Evolutionary conservation across 2,329 filamentous ascomycete genomes (phyloP).

Genomic region (Sporothrix mexicana): DNA sequence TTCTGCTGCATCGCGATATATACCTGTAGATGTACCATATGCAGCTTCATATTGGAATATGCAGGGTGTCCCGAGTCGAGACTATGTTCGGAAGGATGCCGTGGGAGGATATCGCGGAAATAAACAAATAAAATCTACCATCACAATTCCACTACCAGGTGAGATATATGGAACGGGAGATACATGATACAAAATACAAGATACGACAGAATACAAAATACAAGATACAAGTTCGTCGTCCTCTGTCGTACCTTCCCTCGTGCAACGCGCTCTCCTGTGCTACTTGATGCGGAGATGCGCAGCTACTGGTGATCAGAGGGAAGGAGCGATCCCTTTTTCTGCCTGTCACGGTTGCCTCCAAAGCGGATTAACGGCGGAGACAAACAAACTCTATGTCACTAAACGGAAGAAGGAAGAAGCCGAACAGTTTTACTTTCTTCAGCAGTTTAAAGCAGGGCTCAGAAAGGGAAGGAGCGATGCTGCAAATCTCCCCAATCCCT

Average conservation of each 20-base stretch:
- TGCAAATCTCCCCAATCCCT: not conserved
- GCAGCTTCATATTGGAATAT: conserved; percentile 5
- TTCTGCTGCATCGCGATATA: not conserved
- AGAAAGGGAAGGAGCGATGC: not conserved
- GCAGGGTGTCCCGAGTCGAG: conserved; percentile 15
- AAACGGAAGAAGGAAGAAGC: not conserved
- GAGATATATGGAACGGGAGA: not conserved
- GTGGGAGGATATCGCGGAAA: not conserved
- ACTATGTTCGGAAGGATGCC: conserved; percentile 9
- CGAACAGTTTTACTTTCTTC: not conserved
- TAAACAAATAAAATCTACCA: not conserved
- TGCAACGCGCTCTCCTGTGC: conserved; percentile 8
- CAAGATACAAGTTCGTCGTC: conserved; percentile 5
- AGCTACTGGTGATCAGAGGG: not conserved
- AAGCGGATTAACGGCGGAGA: not conserved
- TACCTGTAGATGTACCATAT: not conserved
- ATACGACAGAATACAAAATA: not conserved
- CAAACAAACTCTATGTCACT: not conserved
- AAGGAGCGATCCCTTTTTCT: not conserved
- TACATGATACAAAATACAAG: not conserved
- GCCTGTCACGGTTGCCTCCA: not conserved
- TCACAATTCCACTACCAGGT: not conserved
- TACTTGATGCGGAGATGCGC: conserved; percentile 21
- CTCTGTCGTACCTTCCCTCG: conserved; percentile 10
- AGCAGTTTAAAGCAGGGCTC: not conserved